Percentiles rank a stretch among this genome's conserved stretches.
Evolutionary conservation across 345 rosid species (phyloP).

Genomic region (Geranium brycei): DNA sequence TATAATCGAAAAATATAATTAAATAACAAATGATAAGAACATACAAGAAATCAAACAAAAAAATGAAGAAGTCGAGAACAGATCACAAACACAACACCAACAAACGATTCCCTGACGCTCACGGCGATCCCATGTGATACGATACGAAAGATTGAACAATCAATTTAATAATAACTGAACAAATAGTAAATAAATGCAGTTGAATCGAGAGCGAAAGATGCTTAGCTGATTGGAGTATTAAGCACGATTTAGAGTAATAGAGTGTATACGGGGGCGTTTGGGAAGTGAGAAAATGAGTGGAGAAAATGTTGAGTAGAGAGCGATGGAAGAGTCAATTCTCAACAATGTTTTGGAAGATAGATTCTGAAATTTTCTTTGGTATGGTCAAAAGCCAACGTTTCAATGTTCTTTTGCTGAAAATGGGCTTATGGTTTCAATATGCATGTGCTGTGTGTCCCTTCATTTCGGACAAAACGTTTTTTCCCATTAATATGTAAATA

Average conservation of each 20-base stretch:
- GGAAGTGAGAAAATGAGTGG: background rate
- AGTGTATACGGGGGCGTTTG: background rate
- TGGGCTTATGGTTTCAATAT: too few relatives aligned
- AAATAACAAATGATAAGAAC: too few relatives aligned
- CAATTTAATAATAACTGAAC: background rate
- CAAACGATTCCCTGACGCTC: slow-evolving; percentile 9
- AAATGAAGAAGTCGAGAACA: slow-evolving; percentile 9
- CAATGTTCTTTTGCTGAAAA: too few relatives aligned
- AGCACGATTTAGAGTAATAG: background rate
- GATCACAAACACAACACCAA: background rate
- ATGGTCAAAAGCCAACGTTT: too few relatives aligned
- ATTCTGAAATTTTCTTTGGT: too few relatives aligned
- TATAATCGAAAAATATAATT: too few relatives aligned
- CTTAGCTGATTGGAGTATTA: background rate
- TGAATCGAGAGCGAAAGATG: background rate
- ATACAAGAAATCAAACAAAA: slow-evolving; percentile 2
- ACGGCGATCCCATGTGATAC: slow-evolving; percentile 1
- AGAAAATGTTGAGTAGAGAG: background rate
- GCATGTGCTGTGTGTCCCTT: too few relatives aligned
- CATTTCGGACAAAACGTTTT: too few relatives aligned
- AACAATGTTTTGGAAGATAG: too few relatives aligned
- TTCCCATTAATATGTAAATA: too few relatives aligned
- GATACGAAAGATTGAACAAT: background rate
- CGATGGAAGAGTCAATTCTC: too few relatives aligned
- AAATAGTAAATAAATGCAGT: background rate